phyloP scores from a whole-genome alignment of 495 filamentous ascomycete genomes.

The Penicillium bovifimosum region DNA sequence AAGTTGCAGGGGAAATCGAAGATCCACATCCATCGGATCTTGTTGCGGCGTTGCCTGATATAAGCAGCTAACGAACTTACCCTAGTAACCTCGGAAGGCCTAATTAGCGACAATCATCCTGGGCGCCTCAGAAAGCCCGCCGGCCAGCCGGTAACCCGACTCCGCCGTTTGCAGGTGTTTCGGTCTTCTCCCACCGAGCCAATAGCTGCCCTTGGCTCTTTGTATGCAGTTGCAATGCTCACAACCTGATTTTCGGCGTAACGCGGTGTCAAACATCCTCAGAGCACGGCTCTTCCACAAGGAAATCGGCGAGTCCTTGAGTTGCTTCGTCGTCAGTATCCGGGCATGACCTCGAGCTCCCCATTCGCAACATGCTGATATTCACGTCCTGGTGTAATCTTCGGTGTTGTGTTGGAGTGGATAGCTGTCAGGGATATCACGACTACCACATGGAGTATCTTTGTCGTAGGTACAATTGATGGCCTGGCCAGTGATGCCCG shows the following conservation, averaged over 20 bases:
- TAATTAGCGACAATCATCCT: neutral
- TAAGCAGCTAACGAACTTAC: too few species aligned
- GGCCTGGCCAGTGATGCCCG: slow-evolving; percentile 58
- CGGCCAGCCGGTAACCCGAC: slow-evolving; percentile 13
- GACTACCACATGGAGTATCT: too few species aligned
- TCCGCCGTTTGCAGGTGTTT: neutral
- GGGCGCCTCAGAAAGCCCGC: slow-evolving; percentile 14
- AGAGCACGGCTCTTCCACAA: slow-evolving; percentile 57
- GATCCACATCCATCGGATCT: too few species aligned
- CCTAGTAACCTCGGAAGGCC: neutral
- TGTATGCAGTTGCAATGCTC: slow-evolving; percentile 47
- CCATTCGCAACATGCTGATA: slow-evolving; percentile 46
- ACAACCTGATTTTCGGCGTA: slow-evolving; percentile 58
- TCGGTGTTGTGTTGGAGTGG: slow-evolving; percentile 48
- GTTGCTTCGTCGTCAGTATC: too few species aligned
- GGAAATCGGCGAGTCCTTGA: slow-evolving; percentile 6
- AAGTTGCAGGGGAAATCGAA: too few species aligned
- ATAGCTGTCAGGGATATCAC: slow-evolving; percentile 49
- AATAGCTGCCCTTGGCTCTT: neutral
- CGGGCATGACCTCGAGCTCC: too few species aligned
- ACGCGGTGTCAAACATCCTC: slow-evolving; percentile 58
- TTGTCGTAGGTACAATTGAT: slow-evolving; percentile 58
- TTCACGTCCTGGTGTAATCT: slow-evolving; percentile 69
- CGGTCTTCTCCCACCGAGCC: slow-evolving; percentile 10
- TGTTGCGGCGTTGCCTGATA: too few species aligned